Evolutionary conservation across 352 stramenopile species (phyloP).

Genomic region (Bremia lactucae): DNA sequence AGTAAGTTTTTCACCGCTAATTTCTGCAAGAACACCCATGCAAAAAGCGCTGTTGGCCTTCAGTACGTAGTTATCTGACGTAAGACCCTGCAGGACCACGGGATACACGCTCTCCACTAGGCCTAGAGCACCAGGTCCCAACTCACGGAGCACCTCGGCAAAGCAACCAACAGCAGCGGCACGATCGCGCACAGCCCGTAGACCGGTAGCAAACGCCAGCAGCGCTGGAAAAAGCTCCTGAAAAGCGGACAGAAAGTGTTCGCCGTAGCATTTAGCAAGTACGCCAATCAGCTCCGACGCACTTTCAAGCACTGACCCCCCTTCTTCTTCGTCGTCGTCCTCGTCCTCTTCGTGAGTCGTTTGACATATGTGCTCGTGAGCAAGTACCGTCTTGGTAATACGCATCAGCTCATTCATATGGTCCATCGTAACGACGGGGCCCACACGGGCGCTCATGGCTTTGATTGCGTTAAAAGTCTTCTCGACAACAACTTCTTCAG

Average conservation of each 20-base stretch:
- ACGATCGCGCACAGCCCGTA: constrained; percentile 85
- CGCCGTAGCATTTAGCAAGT: constrained; percentile 90
- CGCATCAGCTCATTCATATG: constrained; percentile 83
- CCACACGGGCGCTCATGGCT: constrained; percentile 90
- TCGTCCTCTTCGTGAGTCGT: constrained; percentile 84
- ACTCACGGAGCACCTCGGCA: constrained; percentile 89
- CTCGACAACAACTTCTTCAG: constrained; percentile 86
- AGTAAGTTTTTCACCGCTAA: constrained; percentile 61
- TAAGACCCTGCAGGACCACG: constrained; percentile 83
- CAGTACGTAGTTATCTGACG: constrained; percentile 88
- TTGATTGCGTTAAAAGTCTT: constrained; percentile 93
- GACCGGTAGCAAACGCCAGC: constrained; percentile 86
- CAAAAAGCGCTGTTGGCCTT: constrained; percentile 93
- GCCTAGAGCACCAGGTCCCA: constrained; percentile 65
- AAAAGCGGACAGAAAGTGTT: constrained; percentile 86
- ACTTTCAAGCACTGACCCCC: constrained; percentile 88
- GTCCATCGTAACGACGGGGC: constrained; percentile 84
- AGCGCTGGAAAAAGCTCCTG: constrained; percentile 86
- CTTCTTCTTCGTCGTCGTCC: constrained; percentile 88
- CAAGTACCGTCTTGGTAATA: constrained; percentile 79
- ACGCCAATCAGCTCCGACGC: constrained; percentile 90
- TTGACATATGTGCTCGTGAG: constrained; percentile 86
- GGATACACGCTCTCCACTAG: constrained; percentile 88
- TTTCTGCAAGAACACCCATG: constrained; percentile 87
- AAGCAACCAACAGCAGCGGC: constrained; percentile 92